These are phyloP conservation scores for Plenodomus lindquistii DNA, from an alignment of 2,329 filamentous ascomycete genomes.

Conservation along the genomic window DNA sequence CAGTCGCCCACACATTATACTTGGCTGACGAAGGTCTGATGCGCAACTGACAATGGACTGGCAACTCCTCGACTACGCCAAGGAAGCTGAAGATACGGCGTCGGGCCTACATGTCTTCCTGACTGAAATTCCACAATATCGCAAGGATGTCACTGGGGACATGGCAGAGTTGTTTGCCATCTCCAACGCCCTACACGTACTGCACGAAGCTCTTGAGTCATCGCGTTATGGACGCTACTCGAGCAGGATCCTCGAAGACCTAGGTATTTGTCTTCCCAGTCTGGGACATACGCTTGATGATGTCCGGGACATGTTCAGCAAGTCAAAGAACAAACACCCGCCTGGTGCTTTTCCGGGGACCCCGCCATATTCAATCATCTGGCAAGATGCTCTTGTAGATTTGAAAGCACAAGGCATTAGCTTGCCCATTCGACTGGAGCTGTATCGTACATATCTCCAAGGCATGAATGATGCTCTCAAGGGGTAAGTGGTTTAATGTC, in stretches of 20 bases:
- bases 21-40: conserved; percentile 26
- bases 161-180: conserved; percentile 61
- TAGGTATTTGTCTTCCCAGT: conserved; percentile 54
- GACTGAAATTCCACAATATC: conserved; percentile 54
- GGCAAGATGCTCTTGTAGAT: conserved; percentile 54
- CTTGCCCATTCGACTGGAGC: conserved; percentile 53
- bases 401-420: conserved; percentile 53
- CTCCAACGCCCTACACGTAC: conserved; percentile 53
- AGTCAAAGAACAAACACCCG: conserved; percentile 33
- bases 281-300: conserved; percentile 57
- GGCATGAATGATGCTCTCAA: conserved; percentile 49
- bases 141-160: conserved; percentile 57
- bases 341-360: conserved; percentile 44
- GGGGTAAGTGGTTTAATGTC: conserved; percentile 45
- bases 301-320: conserved; percentile 48
- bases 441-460: conserved; percentile 56
- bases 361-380: conserved; percentile 53
- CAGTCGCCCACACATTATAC: conserved; percentile 16
- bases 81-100: conserved; percentile 58
- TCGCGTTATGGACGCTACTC: conserved; percentile 43
- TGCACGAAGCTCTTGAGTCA: conserved; percentile 51
- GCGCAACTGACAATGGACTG: conserved; percentile 43
- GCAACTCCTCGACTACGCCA: conserved; percentile 46
- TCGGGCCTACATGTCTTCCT: conserved; percentile 56
- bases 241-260: conserved; percentile 50